These are phyloP conservation scores for Cercospora berteroae DNA, from an alignment of 2,329 filamentous ascomycete species.

Conservation along the genomic window DNA sequence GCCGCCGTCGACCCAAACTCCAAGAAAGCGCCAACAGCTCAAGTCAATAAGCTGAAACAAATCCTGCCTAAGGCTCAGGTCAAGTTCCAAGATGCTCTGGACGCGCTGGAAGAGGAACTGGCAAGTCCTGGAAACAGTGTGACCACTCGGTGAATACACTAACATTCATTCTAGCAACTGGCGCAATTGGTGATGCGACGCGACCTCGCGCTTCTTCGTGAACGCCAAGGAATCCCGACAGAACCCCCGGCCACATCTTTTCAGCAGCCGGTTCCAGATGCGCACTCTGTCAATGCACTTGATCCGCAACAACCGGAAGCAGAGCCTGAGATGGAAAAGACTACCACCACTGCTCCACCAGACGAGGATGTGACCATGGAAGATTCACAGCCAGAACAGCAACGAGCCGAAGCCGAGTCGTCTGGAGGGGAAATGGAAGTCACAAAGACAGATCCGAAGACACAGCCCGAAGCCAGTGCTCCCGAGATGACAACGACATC, in stretches of 20 bases:
- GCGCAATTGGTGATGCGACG: constrained; percentile 37
- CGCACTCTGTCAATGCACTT: background rate
- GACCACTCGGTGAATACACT: background rate
- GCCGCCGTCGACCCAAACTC: constrained; percentile 40
- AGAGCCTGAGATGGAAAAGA: constrained; percentile 8
- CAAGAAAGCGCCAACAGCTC: constrained; percentile 31
- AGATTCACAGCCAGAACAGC: constrained; percentile 12
- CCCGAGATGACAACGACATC: background rate
- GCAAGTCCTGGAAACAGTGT: constrained; percentile 21
- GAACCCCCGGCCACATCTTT: background rate
- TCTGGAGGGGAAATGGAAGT: background rate
- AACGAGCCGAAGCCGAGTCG: background rate
- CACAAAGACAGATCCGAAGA: background rate
- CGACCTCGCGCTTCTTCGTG: constrained; percentile 36
- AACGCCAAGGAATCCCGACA: constrained; percentile 14
- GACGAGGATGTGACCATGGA: constrained; percentile 15
- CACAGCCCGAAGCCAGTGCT: background rate
- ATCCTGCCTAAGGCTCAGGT: constrained; percentile 42
- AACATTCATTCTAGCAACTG: constrained; percentile 28
- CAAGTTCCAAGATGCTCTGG: constrained; percentile 52
- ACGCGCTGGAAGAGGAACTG: constrained; percentile 50
- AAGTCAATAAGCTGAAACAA: constrained; percentile 38
- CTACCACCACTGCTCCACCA: background rate
- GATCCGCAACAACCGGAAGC: background rate
- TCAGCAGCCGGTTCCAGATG: background rate